These are phyloP conservation scores for Cyberlindnera americana DNA, from an alignment of 805 yeast species.

Conservation along the genomic window DNA sequence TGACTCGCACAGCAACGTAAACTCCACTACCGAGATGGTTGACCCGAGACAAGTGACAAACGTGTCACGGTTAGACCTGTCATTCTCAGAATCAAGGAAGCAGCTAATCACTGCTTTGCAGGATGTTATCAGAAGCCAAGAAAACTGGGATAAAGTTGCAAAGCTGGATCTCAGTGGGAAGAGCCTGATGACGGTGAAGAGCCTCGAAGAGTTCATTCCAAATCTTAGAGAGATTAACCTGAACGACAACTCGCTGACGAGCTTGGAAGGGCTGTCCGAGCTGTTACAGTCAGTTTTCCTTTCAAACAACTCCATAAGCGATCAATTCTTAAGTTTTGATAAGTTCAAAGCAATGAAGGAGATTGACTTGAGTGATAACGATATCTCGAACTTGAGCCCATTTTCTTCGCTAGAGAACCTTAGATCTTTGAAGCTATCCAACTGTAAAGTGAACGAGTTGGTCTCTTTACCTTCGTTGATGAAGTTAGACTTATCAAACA, in stretches of 20 bases:
- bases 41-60: constrained; percentile 34
- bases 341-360: constrained; percentile 24
- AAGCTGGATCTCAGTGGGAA: constrained; percentile 33
- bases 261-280: constrained; percentile 24
- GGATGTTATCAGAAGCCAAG: constrained; percentile 32
- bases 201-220: constrained; percentile 41
- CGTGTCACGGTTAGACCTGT: constrained; percentile 39
- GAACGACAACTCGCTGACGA: constrained; percentile 17
- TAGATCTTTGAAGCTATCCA: constrained; percentile 26
- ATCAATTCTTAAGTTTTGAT: constrained; percentile 20
- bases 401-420: constrained; percentile 28
- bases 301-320: constrained; percentile 19
- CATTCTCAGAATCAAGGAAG: constrained; percentile 43
- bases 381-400: constrained; percentile 32
- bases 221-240: constrained; percentile 19
- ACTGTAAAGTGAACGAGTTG: constrained; percentile 33
- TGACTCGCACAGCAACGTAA: constrained; percentile 2
- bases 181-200: constrained; percentile 36
- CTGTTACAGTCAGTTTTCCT: constrained; percentile 12
- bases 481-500: constrained; percentile 15
- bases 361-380: constrained; percentile 38
- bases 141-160: constrained; percentile 39
- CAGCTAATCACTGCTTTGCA: constrained; percentile 40
- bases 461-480: constrained; percentile 12
- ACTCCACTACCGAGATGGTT: constrained; percentile 8